Percentiles rank a stretch among this genome's conserved stretches.
Evolutionary conservation across 1,139 yeast species (phyloP).

Genomic region (Saccharomyces hybrid): DNA sequence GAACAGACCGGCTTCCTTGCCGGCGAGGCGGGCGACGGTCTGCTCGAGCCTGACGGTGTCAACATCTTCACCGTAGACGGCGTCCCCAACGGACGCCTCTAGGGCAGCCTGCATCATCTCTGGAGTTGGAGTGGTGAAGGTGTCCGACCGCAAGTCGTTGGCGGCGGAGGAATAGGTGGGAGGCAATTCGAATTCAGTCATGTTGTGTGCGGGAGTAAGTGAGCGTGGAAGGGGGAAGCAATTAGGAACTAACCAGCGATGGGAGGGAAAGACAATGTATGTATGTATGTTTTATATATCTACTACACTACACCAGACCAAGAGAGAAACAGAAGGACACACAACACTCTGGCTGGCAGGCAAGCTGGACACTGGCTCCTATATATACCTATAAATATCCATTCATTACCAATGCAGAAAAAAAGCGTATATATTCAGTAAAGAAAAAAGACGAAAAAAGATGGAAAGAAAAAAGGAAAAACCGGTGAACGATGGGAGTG

Average conservation of each 20-base stretch:
- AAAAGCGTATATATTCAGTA: not conserved
- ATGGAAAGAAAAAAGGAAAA: not conserved
- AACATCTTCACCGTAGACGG: slow-evolving; percentile 80
- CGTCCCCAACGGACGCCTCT: slow-evolving; percentile 68
- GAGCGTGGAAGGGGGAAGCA: not conserved
- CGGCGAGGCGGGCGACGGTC: slow-evolving; percentile 62
- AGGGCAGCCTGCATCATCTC: slow-evolving; percentile 62
- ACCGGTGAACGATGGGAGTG: not conserved
- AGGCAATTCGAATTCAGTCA: slow-evolving; percentile 22
- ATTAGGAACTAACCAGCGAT: not conserved
- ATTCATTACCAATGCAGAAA: not conserved
- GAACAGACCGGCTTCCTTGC: slow-evolving; percentile 76
- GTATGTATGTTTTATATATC: not conserved
- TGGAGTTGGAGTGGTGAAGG: slow-evolving; percentile 85
- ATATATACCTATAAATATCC: not conserved
- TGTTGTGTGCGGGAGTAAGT: not conserved
- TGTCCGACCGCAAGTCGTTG: slow-evolving; percentile 74
- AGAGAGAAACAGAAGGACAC: not conserved
- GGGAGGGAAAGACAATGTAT: not conserved
- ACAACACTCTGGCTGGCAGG: not conserved
- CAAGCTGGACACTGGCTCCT: not conserved
- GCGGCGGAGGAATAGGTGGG: slow-evolving; percentile 33
- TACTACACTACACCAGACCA: not conserved
- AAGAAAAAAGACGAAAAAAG: not conserved
- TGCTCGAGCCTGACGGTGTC: slow-evolving; percentile 60